Evolutionary conservation across 1,284 basidiomycete species (phyloP), one percentile per base, ranked within the genome.

Genomic region (Malassezia yamatoensis): DNA sequence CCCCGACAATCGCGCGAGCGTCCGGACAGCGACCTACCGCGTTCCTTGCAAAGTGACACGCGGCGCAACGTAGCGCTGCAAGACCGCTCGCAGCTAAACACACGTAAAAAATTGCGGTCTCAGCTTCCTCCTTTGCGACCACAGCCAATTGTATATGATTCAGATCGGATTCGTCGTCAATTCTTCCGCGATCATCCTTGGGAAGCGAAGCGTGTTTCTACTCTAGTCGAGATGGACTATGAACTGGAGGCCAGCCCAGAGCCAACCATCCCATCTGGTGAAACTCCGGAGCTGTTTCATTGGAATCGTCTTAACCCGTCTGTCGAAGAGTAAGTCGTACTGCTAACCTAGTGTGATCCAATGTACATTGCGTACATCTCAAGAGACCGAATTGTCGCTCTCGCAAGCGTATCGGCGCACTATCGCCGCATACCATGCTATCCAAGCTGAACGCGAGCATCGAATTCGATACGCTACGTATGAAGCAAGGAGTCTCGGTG

Each of bases 121-220:
- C 75, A 78, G 63, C 75, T 79, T 51, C 77, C 79, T 57, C 79
- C 81, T 58, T 78, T 81, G 12, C 78, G 78, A 12, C 83, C 86
- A 0, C 66, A 81, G 54, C 80, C 82, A 10, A 82, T 96, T 57
- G 79, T 81, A 47, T 96, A 93, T 75, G 66, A 86, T 32, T 88
- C 91, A 73, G 93, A 98, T 76, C 80, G 82, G 57, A 79, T 96
- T 51, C 83, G 93, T 43, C 80, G 83, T 52, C 88, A 89, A 75
- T 98, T 98, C 80, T 96, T 91, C 79, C 80, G 81, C 51, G 93
- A 98, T 77, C 91, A 96, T 73, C 90, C 93, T 2, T 96, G 96
- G 74, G 91, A 98, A 77, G 85, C 88, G 1, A 86, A 91, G 75
- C 81, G 90, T 39, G 84, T 89, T 2, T 79, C 81, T 13, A 84